phyloP scores from a whole-genome alignment of 202 grass and related monocot genomes.

The Zizania palustris region DNA sequence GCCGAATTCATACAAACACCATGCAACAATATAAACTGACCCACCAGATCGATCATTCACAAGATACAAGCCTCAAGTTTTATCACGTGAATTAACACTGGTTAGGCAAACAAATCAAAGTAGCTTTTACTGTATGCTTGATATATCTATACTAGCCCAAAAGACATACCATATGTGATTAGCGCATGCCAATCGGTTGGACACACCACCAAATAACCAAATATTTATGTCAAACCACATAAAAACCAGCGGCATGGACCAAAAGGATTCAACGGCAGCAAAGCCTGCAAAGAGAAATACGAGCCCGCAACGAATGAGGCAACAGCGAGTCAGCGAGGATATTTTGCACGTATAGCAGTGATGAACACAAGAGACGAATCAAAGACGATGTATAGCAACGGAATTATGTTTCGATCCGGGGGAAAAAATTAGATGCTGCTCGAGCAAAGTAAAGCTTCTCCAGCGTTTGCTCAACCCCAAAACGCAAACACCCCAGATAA shows the following conservation, averaged over 20 bases:
- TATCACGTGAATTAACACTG: no score
- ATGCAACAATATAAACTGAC: no score
- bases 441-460: slow-evolving; percentile 32
- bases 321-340: not conserved
- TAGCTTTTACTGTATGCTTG: no score
- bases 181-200: not conserved
- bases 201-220: not conserved
- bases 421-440: slow-evolving; percentile 35
- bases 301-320: not conserved
- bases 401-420: slow-evolving; percentile 26
- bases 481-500: slow-evolving; percentile 34
- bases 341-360: not conserved
- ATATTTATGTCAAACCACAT: not conserved
- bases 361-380: not conserved
- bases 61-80: no score
- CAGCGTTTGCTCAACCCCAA: slow-evolving; percentile 23
- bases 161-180: no score
- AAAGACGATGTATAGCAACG: slow-evolving; percentile 19
- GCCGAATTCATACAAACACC: no score
- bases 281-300: not conserved
- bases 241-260: not conserved
- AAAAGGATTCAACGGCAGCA: not conserved
- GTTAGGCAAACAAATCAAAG: no score
- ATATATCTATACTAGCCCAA: no score
- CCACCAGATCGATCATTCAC: no score